phyloP scores from a whole-genome alignment of 2,329 filamentous ascomycete species.

The Phaeosphaeriaceae sp. region DNA sequence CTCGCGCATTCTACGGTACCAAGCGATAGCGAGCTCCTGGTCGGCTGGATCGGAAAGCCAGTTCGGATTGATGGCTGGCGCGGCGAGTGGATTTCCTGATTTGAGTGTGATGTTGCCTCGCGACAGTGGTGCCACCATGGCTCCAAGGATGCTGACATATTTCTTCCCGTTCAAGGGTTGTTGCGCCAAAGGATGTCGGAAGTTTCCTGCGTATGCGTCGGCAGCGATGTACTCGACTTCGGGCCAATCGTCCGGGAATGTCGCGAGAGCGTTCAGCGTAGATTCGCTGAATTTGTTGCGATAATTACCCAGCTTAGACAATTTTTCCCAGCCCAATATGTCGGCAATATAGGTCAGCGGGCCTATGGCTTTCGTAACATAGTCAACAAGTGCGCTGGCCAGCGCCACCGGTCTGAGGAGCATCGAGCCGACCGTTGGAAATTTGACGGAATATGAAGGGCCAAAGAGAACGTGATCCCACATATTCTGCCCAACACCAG shows the following conservation, averaged over 20 bases:
- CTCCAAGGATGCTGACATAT: conserved; percentile 41
- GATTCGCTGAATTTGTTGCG: conserved; percentile 15
- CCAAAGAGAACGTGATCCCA: conserved; percentile 31
- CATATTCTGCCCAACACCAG: conserved; percentile 38
- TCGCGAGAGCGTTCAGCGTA: conserved; percentile 9
- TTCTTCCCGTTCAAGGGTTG: conserved; percentile 36
- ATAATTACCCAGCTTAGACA: conserved; percentile 1
- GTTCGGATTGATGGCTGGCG: conserved; percentile 44
- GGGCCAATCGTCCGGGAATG: conserved; percentile 31
- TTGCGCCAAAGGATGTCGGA: conserved; percentile 19
- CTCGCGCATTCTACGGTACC: conserved; percentile 40
- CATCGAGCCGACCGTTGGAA: conserved; percentile 18
- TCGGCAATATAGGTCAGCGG: conserved; percentile 29
- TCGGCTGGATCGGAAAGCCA: conserved; percentile 46
- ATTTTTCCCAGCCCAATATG: conserved; percentile 35
- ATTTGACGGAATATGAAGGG: conserved; percentile 22
- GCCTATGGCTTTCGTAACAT: conserved; percentile 15
- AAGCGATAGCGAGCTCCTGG: conserved; percentile 38
- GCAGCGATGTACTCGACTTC: conserved; percentile 33
- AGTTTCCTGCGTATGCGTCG: conserved; percentile 22
- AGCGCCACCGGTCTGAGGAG: conserved; percentile 2
- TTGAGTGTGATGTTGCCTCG: conserved; percentile 46
- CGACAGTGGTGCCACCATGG: conserved; percentile 43
- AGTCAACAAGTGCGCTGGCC: conserved; percentile 23
- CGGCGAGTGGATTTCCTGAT: conserved; percentile 27